A percentile compares a stretch with the other conserved stretches of the same genome.
Evolutionary conservation across 2,329 filamentous ascomycete genomes (phyloP).

Genomic region (Claviceps pazoutovae): DNA sequence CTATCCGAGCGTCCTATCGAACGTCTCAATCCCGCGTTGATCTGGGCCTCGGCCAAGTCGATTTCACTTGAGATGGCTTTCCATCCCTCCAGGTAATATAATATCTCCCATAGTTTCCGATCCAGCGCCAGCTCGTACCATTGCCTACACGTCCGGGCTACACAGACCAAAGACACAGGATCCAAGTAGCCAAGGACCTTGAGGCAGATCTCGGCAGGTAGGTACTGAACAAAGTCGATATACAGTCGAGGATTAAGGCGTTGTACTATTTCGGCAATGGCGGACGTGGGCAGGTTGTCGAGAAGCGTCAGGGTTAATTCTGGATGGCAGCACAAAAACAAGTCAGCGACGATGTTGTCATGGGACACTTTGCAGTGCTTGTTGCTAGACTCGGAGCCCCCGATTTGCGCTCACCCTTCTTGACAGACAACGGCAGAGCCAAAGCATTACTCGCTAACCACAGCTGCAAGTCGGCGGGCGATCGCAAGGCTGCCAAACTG

Average conservation of each 20-base stretch:
- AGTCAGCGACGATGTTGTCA: slow-evolving; percentile 8
- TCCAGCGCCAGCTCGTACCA: slow-evolving; percentile 78
- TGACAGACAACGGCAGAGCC: slow-evolving; percentile 32
- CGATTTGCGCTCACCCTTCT: slow-evolving; percentile 15
- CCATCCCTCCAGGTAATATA: slow-evolving; percentile 83
- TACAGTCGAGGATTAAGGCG: slow-evolving; percentile 72
- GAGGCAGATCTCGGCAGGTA: slow-evolving; percentile 83
- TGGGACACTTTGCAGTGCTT: neutral
- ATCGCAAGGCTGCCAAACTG: slow-evolving; percentile 21
- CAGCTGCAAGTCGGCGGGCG: slow-evolving; percentile 30
- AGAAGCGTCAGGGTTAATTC: slow-evolving; percentile 72
- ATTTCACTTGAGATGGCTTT: slow-evolving; percentile 55
- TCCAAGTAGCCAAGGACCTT: slow-evolving; percentile 81
- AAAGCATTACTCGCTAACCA: slow-evolving; percentile 38
- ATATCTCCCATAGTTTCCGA: slow-evolving; percentile 68
- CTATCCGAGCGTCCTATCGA: slow-evolving; percentile 28
- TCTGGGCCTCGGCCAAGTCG: slow-evolving; percentile 46
- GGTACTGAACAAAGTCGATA: slow-evolving; percentile 75
- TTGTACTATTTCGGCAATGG: slow-evolving; percentile 67
- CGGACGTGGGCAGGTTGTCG: slow-evolving; percentile 63
- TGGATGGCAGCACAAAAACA: slow-evolving; percentile 20
- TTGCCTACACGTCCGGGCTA: slow-evolving; percentile 62
- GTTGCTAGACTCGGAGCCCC: neutral
- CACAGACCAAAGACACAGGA: slow-evolving; percentile 62
- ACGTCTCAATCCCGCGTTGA: slow-evolving; percentile 30